Base-by-base conservation (phyloP, 2,329 filamentous ascomycete genomes). In the Apiospora arundinis region DNA sequence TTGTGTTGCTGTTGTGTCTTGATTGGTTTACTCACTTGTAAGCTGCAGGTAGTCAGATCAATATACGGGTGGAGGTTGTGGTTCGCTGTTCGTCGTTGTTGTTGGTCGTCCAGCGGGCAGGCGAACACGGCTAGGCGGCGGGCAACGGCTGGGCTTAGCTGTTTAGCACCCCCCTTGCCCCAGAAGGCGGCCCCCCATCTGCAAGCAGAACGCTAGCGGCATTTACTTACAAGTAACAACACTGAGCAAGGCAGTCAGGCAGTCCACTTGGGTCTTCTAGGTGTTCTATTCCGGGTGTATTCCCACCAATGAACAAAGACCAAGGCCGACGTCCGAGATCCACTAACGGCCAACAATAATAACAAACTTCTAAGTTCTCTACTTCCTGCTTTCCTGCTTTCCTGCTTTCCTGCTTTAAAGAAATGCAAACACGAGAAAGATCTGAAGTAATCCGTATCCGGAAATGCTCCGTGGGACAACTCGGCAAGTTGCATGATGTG, bases 91-190 rank as follows among this genome's bases (percentile, higher is more conserved):
- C 45, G 46, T 28, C 18, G 14, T 32, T 3, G 3, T 32, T 3
- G 32, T 6, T 6, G 32, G 32, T 8, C 25, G 52, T 32, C 28
- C 28, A 60, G 18, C 52, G 32, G 52, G 28, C 28, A 60, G 52
- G 52, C 28, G 52, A 60, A 60, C 52, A 60, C 52, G 28, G 52
- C 25, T 60, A 60, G 52, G 52, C 52, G 52, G 52, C 16, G n/a
- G n/a, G n/a, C 52, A 60, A 60, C 52, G 52, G 52, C 52, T 37
- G 42, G 42, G 12, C 21, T 37, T 21, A 16, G 52, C 25, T 12
- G 46, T 37, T 37, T 9, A 9, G 52, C 12, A 4, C 9, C 21
- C 46, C n/a, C 46, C 5, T 23, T n/a, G n/a, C n/a, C n/a, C 18
- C 2, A n/a, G 32, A 32, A 32, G 32, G 32, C 32, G 32, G 32